Conservation (phyloP, 768 basidiomycete genomes). For the Naematelia aurantialba region DNA sequence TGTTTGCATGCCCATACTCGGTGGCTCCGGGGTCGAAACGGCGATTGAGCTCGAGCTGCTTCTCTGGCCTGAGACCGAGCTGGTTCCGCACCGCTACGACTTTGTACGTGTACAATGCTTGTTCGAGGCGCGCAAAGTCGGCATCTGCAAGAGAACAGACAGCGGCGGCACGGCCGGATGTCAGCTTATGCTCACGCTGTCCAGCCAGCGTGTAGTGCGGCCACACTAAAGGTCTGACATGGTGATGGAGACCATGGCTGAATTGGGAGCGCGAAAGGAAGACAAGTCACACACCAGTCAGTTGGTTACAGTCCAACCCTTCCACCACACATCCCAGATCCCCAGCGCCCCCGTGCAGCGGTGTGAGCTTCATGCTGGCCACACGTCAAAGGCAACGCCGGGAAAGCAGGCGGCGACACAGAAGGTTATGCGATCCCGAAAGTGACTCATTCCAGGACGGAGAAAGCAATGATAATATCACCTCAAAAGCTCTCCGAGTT, state of each 20-base stretch:
- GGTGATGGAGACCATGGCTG: no score
- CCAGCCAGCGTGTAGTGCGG: no score
- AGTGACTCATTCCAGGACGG: background rate
- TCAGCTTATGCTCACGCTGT: no score
- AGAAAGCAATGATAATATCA: no score
- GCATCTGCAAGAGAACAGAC: no score
- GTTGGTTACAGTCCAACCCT: background rate
- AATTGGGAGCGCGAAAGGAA: background rate
- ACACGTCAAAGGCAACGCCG: no score
- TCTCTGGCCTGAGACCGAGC: background rate
- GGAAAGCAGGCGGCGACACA: no score
- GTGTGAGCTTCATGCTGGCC: background rate
- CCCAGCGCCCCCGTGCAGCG: background rate
- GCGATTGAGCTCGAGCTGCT: conserved; percentile 7
- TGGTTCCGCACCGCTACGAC: conserved; percentile 5
- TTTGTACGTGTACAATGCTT: conserved; percentile 3
- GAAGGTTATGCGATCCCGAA: no score
- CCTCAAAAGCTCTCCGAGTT: no score
- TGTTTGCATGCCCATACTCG: conserved; percentile 9
- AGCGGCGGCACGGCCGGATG: no score
- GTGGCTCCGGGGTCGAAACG: conserved; percentile 9
- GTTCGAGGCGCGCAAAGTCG: conserved; percentile 1
- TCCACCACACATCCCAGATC: background rate
- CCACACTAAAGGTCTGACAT: no score
- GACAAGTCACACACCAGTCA: background rate